phyloP scores from a whole-genome alignment of 2,329 filamentous ascomycete species.

The Gliomastix tumulicola region DNA sequence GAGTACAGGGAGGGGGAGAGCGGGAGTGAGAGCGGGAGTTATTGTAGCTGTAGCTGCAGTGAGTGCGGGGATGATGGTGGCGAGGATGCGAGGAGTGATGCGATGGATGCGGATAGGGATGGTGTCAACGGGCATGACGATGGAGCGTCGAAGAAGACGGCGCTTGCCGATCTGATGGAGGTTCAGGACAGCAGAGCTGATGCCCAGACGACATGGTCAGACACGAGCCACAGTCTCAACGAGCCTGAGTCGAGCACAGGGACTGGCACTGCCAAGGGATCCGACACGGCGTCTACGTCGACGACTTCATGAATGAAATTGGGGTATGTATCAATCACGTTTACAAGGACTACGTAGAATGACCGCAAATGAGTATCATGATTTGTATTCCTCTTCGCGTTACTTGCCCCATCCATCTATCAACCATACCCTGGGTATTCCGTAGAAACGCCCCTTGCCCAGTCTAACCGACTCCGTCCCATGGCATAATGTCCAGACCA shows the following conservation, averaged over 20 bases:
- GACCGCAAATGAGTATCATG: too few species aligned
- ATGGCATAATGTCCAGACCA: too few species aligned
- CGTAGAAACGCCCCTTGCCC: too few species aligned
- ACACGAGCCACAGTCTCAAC: constrained; percentile 27
- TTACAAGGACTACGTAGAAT: too few species aligned
- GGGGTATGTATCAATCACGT: too few species aligned
- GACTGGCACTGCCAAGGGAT: constrained; percentile 23
- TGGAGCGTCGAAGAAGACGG: too few species aligned
- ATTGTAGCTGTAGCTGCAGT: constrained; percentile 28
- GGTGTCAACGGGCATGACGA: constrained; percentile 6
- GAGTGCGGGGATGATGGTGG: constrained; percentile 25
- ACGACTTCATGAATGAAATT: constrained; percentile 17
- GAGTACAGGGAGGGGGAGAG: constrained; percentile 4
- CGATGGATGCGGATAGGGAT: constrained; percentile 9
- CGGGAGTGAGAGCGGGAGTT: constrained; percentile 3
- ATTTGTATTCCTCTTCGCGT: too few species aligned
- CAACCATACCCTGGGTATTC: too few species aligned
- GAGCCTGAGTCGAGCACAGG: constrained; percentile 27
- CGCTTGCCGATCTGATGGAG: too few species aligned
- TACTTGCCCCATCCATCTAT: too few species aligned
- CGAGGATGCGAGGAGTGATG: constrained; percentile 9
- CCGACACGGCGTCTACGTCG: constrained; percentile 27
- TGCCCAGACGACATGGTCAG: too few species aligned
- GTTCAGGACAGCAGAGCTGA: constrained; percentile 13
- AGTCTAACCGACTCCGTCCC: too few species aligned